Base-by-base conservation (phyloP, 139 green algal species). In the Closterium sp. region DNA sequence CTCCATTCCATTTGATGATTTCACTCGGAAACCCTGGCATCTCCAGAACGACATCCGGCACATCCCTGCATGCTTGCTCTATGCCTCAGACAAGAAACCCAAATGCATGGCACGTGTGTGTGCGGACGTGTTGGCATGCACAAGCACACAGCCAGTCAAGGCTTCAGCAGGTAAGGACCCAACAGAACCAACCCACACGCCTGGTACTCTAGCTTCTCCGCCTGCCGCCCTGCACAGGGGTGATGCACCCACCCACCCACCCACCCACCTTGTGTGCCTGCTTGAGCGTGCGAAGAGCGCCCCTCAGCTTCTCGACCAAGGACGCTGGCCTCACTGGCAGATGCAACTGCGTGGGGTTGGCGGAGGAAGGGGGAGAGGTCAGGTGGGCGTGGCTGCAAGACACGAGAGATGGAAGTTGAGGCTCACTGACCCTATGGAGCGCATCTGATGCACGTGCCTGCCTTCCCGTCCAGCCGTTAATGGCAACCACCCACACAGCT, bases 211-310 rank as follows among this genome's bases (percentile, higher is more conserved):
- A n/a, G n/a, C n/a, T n/a, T n/a, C n/a, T n/a, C n/a, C n/a, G n/a
- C n/a, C n/a, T n/a, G n/a, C n/a, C n/a, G n/a, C n/a, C n/a, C n/a
- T n/a, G n/a, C n/a, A n/a, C n/a, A n/a, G n/a, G n/a, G n/a, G n/a
- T n/a, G n/a, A n/a, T n/a, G n/a, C n/a, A 55, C 6, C 36, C 36
- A 55, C 36, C 36, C 4, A 55, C 36, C 36, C 36, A 76, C 55
- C 55, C 12, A 76, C 55, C 1, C 19, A 93, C 91, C 21, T 86
- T 43, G 90, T 96, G 64, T 35, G 55, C 87, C 92, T 98, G 97
- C 93, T 99, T 99, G 93, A 99, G 97, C 23, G 85, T 93, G 34
- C 98, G 96, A 76, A 98, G 94, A 84, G 93, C 33, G 6, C 35
- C 90, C 2, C 97, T 95, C 88, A 95, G 88, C 35, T 94, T 38